Evolutionary conservation across 352 stramenopile genomes (phyloP).

Genomic region (Phytophthora quininea): DNA sequence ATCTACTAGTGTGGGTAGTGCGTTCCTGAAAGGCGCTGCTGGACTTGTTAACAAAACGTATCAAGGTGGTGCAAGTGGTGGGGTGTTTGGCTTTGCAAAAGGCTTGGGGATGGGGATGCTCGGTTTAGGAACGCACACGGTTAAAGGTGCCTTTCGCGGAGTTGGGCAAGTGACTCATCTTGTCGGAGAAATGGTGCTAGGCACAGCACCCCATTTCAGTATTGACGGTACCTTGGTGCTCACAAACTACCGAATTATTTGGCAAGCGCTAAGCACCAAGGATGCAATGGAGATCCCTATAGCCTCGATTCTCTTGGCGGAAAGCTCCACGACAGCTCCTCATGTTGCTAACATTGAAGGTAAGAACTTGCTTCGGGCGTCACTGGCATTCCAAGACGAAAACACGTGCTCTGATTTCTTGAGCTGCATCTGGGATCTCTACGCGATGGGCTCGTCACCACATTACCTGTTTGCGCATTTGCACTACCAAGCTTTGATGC

Average conservation of each 20-base stretch:
- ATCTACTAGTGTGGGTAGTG: constrained; percentile 86
- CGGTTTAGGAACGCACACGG: constrained; percentile 81
- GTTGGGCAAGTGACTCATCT: constrained; percentile 88
- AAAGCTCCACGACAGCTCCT: constrained; percentile 82
- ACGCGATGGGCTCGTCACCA: constrained; percentile 36
- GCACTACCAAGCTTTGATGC: constrained; percentile 73
- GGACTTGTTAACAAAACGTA: constrained; percentile 89
- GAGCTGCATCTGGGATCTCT: constrained; percentile 77
- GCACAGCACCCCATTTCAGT: constrained; percentile 84
- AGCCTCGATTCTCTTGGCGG: constrained; percentile 74
- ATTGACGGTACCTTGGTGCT: constrained; percentile 84
- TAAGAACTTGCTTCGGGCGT: constrained; percentile 81
- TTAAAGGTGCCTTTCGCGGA: constrained; percentile 86
- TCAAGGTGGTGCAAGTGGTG: constrained; percentile 80
- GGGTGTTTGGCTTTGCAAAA: constrained; percentile 89
- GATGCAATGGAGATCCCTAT: constrained; percentile 86
- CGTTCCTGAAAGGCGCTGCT: constrained; percentile 82
- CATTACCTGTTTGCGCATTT: constrained; percentile 81
- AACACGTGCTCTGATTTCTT: constrained; percentile 78
- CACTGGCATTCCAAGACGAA: constrained; percentile 86
- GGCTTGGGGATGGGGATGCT: constrained; percentile 88
- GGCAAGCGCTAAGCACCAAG: constrained; percentile 77
- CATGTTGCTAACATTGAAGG: constrained; percentile 88
- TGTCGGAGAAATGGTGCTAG: constrained; percentile 87
- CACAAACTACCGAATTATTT: constrained; percentile 89